Evolutionary conservation across 2,329 filamentous ascomycete species (phyloP).

Genomic region (Akanthomyces lecanii): DNA sequence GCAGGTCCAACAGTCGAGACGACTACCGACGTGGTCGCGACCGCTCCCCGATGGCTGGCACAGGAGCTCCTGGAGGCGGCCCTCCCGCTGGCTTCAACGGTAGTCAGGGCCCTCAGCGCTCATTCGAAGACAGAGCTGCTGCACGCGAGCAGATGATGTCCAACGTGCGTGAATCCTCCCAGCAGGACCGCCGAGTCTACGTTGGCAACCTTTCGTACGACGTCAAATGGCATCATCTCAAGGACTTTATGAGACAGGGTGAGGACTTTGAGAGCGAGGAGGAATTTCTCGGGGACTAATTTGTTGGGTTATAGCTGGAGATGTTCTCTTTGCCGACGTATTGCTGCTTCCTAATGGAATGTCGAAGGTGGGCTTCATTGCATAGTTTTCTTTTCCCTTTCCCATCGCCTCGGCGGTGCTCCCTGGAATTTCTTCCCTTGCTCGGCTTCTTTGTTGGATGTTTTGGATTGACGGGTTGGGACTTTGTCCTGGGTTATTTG

Average conservation of each 20-base stretch:
- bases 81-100: slow-evolving; percentile 62
- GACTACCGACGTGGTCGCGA: slow-evolving; percentile 70
- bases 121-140: slow-evolving; percentile 75
- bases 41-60: slow-evolving; percentile 81
- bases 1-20: slow-evolving; percentile 70
- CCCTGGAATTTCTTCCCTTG: slow-evolving; percentile 59
- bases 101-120: slow-evolving; percentile 60
- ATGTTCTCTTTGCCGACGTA: slow-evolving; percentile 99
- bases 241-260: slow-evolving; percentile 99
- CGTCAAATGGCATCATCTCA: slow-evolving; percentile 99
- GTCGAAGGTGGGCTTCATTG: slow-evolving; percentile 99
- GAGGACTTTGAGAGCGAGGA: slow-evolving; percentile 38
- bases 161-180: slow-evolving; percentile 86
- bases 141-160: slow-evolving; percentile 96
- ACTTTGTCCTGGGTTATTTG: slow-evolving; percentile 79
- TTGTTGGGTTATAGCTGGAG: slow-evolving; percentile 67
- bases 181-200: slow-evolving; percentile 98
- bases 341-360: slow-evolving; percentile 99
- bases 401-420: neutral
- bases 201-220: slow-evolving; percentile 99
- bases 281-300: slow-evolving; percentile 35
- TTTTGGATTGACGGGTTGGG: slow-evolving; percentile 99
- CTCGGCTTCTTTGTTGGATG: slow-evolving; percentile 66
- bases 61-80: slow-evolving; percentile 66
- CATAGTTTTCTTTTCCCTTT: slow-evolving; percentile 60